Conservation (phyloP, 768 basidiomycete genomes). For the Amanita phalloides region DNA sequence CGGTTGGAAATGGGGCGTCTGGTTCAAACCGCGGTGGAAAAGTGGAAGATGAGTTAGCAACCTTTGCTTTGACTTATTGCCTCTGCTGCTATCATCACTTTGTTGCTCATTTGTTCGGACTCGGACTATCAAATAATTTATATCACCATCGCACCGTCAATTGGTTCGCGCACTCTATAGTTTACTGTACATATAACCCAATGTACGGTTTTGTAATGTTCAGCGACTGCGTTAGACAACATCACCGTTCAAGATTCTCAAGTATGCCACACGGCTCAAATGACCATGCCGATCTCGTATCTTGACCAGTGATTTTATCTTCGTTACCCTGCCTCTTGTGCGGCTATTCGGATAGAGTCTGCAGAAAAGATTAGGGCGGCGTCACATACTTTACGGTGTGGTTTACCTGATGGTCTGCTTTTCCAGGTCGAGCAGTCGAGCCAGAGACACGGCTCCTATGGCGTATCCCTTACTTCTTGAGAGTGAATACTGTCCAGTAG, state of each 20-base stretch:
- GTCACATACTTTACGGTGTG: not conserved
- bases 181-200: slow-evolving; percentile 2
- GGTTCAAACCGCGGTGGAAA: slow-evolving; percentile 62
- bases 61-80: not conserved
- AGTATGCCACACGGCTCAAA: slow-evolving; percentile 38
- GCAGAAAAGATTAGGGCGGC: not conserved
- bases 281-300: slow-evolving; percentile 51
- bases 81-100: not conserved
- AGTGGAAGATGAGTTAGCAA: slow-evolving; percentile 52
- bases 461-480: slow-evolving; percentile 69
- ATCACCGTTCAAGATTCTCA: slow-evolving; percentile 21
- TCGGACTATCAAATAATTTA: slow-evolving; percentile 6
- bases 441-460: slow-evolving; percentile 61
- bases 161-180: slow-evolving; percentile 1
- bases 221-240: not conserved
- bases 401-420: slow-evolving; percentile 33
- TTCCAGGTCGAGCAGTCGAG: slow-evolving; percentile 36
- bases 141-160: slow-evolving; percentile 4
- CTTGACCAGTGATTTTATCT: slow-evolving; percentile 38
- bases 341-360: slow-evolving; percentile 16
- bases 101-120: slow-evolving; percentile 7
- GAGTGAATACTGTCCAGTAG: slow-evolving; percentile 77
- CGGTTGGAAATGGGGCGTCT: slow-evolving; percentile 65
- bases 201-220: slow-evolving; percentile 4
- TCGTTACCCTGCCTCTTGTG: slow-evolving; percentile 13